phyloP scores from a whole-genome alignment of 768 basidiomycete species.

The Pholiota molesta region DNA sequence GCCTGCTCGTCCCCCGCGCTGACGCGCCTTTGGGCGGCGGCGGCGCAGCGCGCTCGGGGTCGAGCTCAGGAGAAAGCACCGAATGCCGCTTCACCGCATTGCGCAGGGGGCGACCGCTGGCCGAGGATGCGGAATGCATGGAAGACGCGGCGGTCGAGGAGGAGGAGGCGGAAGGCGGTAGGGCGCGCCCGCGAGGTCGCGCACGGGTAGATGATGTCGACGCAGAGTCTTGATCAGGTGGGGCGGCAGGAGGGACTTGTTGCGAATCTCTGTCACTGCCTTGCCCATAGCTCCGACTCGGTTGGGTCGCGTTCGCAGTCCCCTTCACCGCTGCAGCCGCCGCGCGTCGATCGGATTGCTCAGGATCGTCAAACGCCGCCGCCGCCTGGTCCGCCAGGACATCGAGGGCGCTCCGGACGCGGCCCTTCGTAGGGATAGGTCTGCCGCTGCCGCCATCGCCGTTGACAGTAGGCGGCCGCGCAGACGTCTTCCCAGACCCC shows the following conservation, averaged over 20 bases:
- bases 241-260: neutral
- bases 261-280: neutral
- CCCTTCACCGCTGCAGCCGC: constrained; percentile 14
- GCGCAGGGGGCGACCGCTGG: constrained; percentile 5
- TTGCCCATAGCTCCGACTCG: constrained; percentile 1
- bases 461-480: neutral
- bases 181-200: neutral
- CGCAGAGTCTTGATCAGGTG: neutral
- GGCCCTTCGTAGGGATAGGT: constrained; percentile 19
- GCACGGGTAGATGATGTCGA: neutral
- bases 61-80: neutral
- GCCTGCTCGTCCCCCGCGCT: neutral
- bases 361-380: constrained; percentile 45
- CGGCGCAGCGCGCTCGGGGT: constrained; percentile 9
- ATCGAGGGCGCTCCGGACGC: constrained; percentile 61
- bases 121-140: neutral
- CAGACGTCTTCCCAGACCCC: neutral
- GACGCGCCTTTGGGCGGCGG: constrained; percentile 1
- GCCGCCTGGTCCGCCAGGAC: constrained; percentile 78
- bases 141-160: neutral
- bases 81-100: constrained; percentile 2
- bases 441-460: constrained; percentile 1
- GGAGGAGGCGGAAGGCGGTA: neutral
- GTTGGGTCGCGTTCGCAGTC: neutral
- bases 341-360: constrained; percentile 14